Conservation (phyloP, 495 filamentous ascomycete species). For the Pyrenula aspistea region DNA sequence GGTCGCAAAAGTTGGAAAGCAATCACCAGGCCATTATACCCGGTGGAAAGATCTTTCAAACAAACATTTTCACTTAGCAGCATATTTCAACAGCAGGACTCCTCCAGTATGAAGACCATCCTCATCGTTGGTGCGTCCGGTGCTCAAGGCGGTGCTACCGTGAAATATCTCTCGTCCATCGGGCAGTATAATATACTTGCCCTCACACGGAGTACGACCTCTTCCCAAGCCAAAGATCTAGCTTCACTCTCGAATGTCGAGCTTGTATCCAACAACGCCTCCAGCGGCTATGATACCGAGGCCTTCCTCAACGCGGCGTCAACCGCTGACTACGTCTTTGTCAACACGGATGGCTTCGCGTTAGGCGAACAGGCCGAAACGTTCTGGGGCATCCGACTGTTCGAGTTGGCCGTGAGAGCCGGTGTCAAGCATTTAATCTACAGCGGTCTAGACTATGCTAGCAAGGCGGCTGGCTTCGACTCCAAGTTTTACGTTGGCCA, state of each 20-base stretch:
- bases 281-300: too few relatives aligned
- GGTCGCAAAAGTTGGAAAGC: too few relatives aligned
- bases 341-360: slow-evolving; percentile 43
- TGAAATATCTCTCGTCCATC: slow-evolving; percentile 28
- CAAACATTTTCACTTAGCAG: too few relatives aligned
- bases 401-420: slow-evolving; percentile 36
- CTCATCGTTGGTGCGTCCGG: slow-evolving; percentile 41
- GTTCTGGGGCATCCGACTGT: slow-evolving; percentile 41
- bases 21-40: too few relatives aligned
- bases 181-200: slow-evolving; percentile 27
- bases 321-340: slow-evolving; percentile 32
- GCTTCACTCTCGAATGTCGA: slow-evolving; percentile 23
- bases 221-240: slow-evolving; percentile 25
- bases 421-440: slow-evolving; percentile 42
- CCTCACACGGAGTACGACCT: slow-evolving; percentile 32
- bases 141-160: slow-evolving; percentile 38
- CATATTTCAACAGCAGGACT: too few relatives aligned
- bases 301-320: too few relatives aligned
- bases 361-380: slow-evolving; percentile 40
- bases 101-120: too few relatives aligned
- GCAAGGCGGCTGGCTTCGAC: slow-evolving; percentile 32
- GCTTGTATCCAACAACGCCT: too few relatives aligned
- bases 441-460: slow-evolving; percentile 32
- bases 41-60: too few relatives aligned
- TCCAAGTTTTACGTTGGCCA: slow-evolving; percentile 35